phyloP scores from a whole-genome alignment of 306 rosid genomes.

The Delonix regia region DNA sequence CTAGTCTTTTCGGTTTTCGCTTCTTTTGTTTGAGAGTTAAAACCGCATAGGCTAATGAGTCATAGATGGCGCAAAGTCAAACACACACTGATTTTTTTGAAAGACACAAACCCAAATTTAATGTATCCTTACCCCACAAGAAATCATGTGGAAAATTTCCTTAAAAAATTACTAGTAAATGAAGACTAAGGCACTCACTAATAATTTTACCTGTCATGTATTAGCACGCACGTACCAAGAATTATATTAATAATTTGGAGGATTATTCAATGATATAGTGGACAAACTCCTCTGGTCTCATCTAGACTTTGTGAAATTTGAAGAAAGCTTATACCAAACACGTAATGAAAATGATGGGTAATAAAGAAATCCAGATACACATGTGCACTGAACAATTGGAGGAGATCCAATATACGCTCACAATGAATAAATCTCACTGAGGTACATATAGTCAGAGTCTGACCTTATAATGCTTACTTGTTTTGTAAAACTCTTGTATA shows the following conservation, averaged over 20 bases:
- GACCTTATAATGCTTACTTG: not conserved
- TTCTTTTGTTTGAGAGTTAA: not conserved
- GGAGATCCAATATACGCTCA: not conserved
- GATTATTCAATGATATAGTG: not conserved
- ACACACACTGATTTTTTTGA: not conserved
- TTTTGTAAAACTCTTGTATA: not conserved
- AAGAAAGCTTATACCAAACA: no score
- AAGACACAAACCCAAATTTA: not conserved
- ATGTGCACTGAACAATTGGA: not conserved
- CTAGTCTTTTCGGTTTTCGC: slow-evolving; percentile 12
- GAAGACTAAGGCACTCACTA: no score
- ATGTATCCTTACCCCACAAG: not conserved
- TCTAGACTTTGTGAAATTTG: no score
- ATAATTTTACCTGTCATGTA: no score
- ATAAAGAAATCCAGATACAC: not conserved
- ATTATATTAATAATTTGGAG: not conserved
- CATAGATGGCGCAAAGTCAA: slow-evolving; percentile 23
- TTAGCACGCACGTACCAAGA: no score
- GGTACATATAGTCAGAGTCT: not conserved
- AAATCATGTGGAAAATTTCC: no score
- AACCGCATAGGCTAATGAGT: not conserved
- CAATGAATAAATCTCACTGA: not conserved
- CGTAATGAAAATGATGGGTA: not conserved
- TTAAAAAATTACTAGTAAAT: no score
- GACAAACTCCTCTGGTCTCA: not conserved